phyloP scores from a whole-genome alignment of 345 rosid species.

The Syzygium oleosum region DNA sequence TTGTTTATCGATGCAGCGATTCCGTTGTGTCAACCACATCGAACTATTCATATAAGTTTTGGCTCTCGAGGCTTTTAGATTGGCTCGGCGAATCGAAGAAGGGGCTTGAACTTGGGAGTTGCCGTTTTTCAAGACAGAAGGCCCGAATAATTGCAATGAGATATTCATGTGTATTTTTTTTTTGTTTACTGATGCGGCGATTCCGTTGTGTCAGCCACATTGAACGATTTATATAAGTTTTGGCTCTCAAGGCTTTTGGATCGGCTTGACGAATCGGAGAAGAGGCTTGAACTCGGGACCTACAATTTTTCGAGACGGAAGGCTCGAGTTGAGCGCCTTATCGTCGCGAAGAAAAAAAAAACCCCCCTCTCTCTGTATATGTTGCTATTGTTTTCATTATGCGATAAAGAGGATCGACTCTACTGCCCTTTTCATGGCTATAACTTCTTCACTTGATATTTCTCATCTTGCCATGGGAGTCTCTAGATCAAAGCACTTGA shows the following conservation, averaged over 20 bases:
- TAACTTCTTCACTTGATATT: too few relatives aligned
- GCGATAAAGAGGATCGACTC: fast-evolving
- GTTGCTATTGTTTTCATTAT: too few relatives aligned
- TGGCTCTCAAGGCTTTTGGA: background rate
- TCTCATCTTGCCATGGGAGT: fast-evolving
- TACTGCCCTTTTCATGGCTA: fast-evolving
- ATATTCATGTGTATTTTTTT: fast-evolving
- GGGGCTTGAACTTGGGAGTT: background rate
- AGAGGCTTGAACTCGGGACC: background rate
- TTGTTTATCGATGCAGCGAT: fast-evolving
- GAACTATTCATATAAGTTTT: fast-evolving
- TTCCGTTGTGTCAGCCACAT: fast-evolving
- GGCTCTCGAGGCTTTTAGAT: background rate
- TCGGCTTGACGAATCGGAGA: background rate
- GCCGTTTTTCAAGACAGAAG: background rate
- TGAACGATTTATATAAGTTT: fast-evolving
- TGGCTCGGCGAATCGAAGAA: background rate
- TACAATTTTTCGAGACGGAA: background rate
- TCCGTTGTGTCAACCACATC: fast-evolving
- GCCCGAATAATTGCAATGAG: background rate
- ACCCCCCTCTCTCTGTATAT: background rate
- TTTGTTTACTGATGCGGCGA: fast-evolving
- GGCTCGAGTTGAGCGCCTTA: fast-evolving
- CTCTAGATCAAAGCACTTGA: background rate
- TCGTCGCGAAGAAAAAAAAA: fast-evolving